phyloP scores from a whole-genome alignment of 805 yeast species.

The Ogataea kodamae region DNA sequence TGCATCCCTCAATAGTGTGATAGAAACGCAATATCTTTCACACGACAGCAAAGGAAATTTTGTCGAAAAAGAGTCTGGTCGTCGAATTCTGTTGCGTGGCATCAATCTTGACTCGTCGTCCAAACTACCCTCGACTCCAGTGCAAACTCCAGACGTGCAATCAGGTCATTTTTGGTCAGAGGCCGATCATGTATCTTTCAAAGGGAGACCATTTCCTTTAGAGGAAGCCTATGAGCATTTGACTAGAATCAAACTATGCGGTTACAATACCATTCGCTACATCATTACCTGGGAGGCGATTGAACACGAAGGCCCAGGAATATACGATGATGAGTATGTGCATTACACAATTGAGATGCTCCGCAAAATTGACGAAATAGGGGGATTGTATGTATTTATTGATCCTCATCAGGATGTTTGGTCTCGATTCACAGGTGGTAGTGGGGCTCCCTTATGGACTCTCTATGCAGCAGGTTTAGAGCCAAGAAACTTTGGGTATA shows the following conservation, averaged over 20 bases:
- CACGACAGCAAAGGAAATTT: slow-evolving; percentile 55
- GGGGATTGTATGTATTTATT: slow-evolving; percentile 73
- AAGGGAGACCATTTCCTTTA: slow-evolving; percentile 76
- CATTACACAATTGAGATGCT: slow-evolving; percentile 65
- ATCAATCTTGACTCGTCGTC: slow-evolving; percentile 75
- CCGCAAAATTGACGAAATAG: slow-evolving; percentile 52
- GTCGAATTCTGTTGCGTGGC: slow-evolving; percentile 68
- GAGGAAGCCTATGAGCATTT: slow-evolving; percentile 71
- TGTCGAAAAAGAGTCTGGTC: slow-evolving; percentile 46
- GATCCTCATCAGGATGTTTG: slow-evolving; percentile 96
- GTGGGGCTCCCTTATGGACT: slow-evolving; percentile 95
- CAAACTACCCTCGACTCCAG: slow-evolving; percentile 64
- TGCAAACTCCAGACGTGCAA: slow-evolving; percentile 38
- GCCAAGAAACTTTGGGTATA: slow-evolving; percentile 63
- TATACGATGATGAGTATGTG: slow-evolving; percentile 73
- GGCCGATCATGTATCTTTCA: slow-evolving; percentile 79
- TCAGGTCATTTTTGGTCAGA: slow-evolving; percentile 49
- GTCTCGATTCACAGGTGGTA: slow-evolving; percentile 86
- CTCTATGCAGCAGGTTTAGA: slow-evolving; percentile 83
- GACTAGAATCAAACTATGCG: slow-evolving; percentile 68
- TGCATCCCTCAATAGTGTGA: slow-evolving; percentile 15
- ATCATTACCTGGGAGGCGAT: slow-evolving; percentile 89
- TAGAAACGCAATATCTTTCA: slow-evolving; percentile 22
- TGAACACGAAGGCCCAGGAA: slow-evolving; percentile 84
- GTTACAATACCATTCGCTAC: slow-evolving; percentile 75